Evolutionary conservation across 2,329 filamentous ascomycete genomes (phyloP).

Genomic region (Lecanicillium sp.): DNA sequence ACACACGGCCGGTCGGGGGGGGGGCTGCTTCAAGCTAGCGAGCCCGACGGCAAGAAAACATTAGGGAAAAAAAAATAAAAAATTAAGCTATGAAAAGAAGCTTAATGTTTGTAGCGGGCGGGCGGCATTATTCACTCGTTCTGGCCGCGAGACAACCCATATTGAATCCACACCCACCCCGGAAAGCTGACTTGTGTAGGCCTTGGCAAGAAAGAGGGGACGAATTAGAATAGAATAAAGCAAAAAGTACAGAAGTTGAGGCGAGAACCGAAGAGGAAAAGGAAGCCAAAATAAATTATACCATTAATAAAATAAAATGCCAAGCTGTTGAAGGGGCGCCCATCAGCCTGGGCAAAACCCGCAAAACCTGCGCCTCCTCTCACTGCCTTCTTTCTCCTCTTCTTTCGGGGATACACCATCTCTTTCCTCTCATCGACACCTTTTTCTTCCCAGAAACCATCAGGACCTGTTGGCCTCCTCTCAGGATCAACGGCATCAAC

Average conservation of each 20-base stretch:
- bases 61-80: too few species aligned
- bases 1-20: not conserved
- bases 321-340: conserved; percentile 10
- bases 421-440: not conserved
- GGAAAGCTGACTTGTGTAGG: conserved; percentile 1
- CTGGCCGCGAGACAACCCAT: too few species aligned
- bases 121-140: too few species aligned
- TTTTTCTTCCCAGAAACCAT: not conserved
- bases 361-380: conserved; percentile 6
- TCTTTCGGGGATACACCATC: not conserved
- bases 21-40: not conserved
- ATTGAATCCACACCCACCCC: not conserved
- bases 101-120: too few species aligned
- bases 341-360: conserved; percentile 11
- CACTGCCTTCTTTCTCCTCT: not conserved
- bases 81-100: conserved; percentile 9
- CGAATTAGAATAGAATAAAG: not conserved
- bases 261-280: not conserved
- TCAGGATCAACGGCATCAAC: not conserved
- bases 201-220: conserved; percentile 3
- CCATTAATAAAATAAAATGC: conserved; percentile 1
- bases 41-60: too few species aligned
- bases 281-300: too few species aligned
- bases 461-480: too few species aligned
- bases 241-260: not conserved